Evolutionary conservation across 2,329 filamentous ascomycete genomes (phyloP).

Genomic region (Fusarium succisae): DNA sequence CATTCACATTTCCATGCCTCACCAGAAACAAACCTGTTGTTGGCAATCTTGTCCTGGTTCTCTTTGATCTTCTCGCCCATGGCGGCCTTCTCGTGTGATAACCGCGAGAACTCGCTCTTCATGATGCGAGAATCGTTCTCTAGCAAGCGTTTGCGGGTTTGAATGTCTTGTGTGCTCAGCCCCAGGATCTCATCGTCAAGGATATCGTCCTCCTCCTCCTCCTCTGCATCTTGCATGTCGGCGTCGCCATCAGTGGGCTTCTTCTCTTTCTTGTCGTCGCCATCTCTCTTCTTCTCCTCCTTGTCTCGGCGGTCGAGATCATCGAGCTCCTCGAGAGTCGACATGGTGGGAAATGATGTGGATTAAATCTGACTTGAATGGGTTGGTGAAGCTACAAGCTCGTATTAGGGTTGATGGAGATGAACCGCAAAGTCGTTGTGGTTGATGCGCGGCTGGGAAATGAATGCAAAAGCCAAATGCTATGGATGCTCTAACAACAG

Average conservation of each 20-base stretch:
- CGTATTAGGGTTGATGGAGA: background rate
- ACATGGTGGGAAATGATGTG: slow-evolving; percentile 66
- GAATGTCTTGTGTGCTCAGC: slow-evolving; percentile 93
- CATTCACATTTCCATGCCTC: background rate
- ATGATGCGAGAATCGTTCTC: slow-evolving; percentile 99
- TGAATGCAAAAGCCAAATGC: slow-evolving; percentile 21
- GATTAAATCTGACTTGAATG: background rate
- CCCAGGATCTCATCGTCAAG: slow-evolving; percentile 93
- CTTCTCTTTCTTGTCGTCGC: slow-evolving; percentile 49
- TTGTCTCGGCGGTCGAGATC: slow-evolving; percentile 84
- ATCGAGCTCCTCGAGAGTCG: slow-evolving; percentile 91
- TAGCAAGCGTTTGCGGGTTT: slow-evolving; percentile 87
- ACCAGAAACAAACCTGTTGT: slow-evolving; percentile 78
- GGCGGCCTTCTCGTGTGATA: slow-evolving; percentile 92
- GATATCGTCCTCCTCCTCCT: slow-evolving; percentile 78
- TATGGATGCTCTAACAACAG: slow-evolving; percentile 25
- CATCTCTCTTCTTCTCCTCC: slow-evolving; percentile 68
- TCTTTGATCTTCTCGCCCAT: slow-evolving; percentile 99
- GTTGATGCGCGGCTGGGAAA: slow-evolving; percentile 2
- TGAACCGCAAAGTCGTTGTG: background rate
- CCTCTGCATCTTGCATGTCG: slow-evolving; percentile 88
- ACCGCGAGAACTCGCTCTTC: slow-evolving; percentile 94
- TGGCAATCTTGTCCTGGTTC: slow-evolving; percentile 98
- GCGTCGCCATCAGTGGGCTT: slow-evolving; percentile 75
- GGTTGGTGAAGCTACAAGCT: background rate